Base-by-base conservation (phyloP, 2,329 filamentous ascomycete species). In the Helotiales sp. region DNA sequence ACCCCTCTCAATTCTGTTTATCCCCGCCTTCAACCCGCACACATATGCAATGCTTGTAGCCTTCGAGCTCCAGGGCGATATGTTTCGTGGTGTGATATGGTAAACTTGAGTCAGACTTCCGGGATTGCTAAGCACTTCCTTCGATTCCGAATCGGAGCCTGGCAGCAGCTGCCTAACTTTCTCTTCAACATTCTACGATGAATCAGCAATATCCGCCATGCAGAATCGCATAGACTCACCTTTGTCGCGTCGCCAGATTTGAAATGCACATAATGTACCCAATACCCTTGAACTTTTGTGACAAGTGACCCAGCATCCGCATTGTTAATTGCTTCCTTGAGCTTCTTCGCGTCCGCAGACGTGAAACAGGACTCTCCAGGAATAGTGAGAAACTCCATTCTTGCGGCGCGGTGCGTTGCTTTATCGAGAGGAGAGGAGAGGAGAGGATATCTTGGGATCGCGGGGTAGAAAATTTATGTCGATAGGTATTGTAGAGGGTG, bases 21-120 rank as follows among this genome's bases (percentile, higher is more conserved):
- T 85, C 62, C 87, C 80, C 49, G 86, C 82, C 73, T 89, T 87
- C 67, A 98, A 83, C 28, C 92, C 94, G 78, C 95, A 98, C 34
- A 97, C 95, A 72, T 96, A 89, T 63, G 95, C 91, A 78, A 98
- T 97, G 78, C 89, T 95, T 55, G 95, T 97, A 30, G 94, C 95
- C 80, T 97, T 94, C 65, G 94, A 97, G 80, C 93, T 97, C 96
- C 96, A 99, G 77, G 96, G 96, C 47, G 94, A 97, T 73, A 97
- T 94, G 74, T 92, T 91, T 72, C 95, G 88, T 22, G 95, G 95
- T 55, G 87, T 89, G 66, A 97, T 85, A 77, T 93, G 93, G 77
- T 72, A 75, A n/a, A 72, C 61, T 50, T 69, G 62, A 15, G 65
- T 70, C 8, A 59, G 20, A n/a, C 43, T 62, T 54, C 66, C 67